phyloP scores from a whole-genome alignment of 2,329 filamentous ascomycete species.

The Nemania sp. region DNA sequence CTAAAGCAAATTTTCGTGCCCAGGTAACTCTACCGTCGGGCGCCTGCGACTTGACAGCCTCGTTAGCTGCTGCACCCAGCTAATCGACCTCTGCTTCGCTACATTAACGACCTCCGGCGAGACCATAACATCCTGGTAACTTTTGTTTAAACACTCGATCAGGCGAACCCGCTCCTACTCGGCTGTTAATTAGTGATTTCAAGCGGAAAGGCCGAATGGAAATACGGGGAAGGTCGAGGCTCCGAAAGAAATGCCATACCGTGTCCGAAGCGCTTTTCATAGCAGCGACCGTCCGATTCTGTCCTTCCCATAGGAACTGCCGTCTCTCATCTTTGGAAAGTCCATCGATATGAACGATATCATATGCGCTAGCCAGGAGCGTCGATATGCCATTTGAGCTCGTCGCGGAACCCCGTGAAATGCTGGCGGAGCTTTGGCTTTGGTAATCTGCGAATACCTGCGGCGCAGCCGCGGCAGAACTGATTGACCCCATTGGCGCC shows the following conservation, averaged over 20 bases:
- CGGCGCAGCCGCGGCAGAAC: neutral
- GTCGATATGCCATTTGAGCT: neutral
- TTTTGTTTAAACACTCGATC: constrained; percentile 3
- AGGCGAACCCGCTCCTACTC: neutral
- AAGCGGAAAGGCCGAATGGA: neutral
- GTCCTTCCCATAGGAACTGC: constrained; percentile 2
- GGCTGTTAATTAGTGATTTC: neutral
- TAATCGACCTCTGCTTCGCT: neutral
- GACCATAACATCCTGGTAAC: neutral
- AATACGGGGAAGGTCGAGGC: neutral
- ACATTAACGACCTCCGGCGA: neutral
- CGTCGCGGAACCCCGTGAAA: neutral
- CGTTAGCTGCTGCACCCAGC: neutral
- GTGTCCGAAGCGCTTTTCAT: neutral
- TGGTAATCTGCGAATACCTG: neutral
- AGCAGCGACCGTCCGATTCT: neutral
- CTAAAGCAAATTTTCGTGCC: neutral
- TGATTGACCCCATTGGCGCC: constrained; percentile 4
- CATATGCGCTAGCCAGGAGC: neutral
- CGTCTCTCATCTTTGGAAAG: constrained; percentile 1
- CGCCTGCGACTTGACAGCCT: neutral
- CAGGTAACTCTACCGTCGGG: neutral
- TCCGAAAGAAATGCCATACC: neutral
- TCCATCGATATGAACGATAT: constrained; percentile 1
- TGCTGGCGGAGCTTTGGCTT: constrained; percentile 3